Percentiles rank a stretch among this genome's conserved stretches.
Evolutionary conservation across 176 grass and related monocot species (phyloP).

Genomic region (Ensete glaucum): DNA sequence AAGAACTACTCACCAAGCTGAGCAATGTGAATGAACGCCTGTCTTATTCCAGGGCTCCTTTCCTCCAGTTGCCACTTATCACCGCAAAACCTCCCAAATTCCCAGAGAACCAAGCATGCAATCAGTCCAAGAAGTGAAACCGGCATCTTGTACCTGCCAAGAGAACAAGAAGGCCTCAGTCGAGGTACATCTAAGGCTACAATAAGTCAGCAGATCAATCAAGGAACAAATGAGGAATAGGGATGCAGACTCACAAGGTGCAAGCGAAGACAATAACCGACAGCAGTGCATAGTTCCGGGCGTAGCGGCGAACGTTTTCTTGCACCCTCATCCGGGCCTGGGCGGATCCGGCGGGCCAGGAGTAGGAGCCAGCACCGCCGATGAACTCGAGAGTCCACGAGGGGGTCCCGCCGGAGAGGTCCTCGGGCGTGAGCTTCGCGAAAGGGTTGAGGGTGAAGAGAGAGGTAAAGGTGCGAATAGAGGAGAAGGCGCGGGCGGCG

Average conservation of each 20-base stretch:
- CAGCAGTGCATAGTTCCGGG: conserved; percentile 68
- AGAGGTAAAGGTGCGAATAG: conserved; percentile 56
- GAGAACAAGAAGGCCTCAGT: conserved; percentile 7
- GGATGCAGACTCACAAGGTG: conserved; percentile 39
- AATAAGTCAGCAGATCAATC: neutral
- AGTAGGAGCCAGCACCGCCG: conserved; percentile 50
- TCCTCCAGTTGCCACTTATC: conserved; percentile 39
- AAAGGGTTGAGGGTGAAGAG: conserved; percentile 78
- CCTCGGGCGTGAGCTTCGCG: conserved; percentile 38
- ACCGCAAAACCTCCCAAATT: conserved; percentile 48
- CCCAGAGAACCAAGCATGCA: conserved; percentile 56
- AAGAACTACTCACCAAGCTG: conserved; percentile 45
- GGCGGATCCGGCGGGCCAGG: conserved; percentile 59
- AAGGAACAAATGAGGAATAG: conserved; percentile 5
- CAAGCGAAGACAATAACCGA: conserved; percentile 67
- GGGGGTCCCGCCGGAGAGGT: conserved; percentile 56
- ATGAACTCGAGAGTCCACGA: conserved; percentile 77
- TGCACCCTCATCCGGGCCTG: conserved; percentile 83
- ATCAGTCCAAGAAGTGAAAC: conserved; percentile 61
- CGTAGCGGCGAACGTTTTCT: conserved; percentile 86
- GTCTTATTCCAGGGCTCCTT: conserved; percentile 32
- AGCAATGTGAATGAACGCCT: conserved; percentile 30
- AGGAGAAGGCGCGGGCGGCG: conserved; percentile 30
- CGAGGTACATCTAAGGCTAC: neutral
- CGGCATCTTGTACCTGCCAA: conserved; percentile 73